Base-by-base conservation (phyloP, 768 basidiomycete species). In the Agrocybe praecox region DNA sequence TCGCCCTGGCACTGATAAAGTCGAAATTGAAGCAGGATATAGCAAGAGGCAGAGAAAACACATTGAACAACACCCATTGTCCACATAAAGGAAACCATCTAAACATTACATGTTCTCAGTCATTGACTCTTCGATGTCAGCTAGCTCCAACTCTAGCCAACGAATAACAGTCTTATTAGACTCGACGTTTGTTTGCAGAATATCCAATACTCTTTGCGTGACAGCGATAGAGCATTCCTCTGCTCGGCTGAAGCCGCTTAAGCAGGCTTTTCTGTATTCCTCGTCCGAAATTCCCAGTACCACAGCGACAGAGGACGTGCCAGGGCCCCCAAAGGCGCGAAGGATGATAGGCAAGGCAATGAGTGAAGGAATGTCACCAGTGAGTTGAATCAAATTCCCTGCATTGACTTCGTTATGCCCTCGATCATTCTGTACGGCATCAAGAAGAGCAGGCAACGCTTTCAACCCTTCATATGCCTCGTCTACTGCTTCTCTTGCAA, bases 401-500 rank as follows among this genome's bases (percentile, higher is more conserved):
- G 75, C 77, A 34, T 73, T 58, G 23, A 65, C 71, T 23, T 70
- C 66, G 32, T 68, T 44, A 51, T 52, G 57, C 47, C 55, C 56
- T 18, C 49, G 62, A 33, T 62, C 45, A 40, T 59, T 45, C 42
- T 69, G 65, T 26, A 80, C 74, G 15, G 76, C 76, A 56, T 88
- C 86, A 14, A 92, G 74, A 23, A 92, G 76, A 10, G 77, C 73
- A 15, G 75, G 74, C 17, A 93, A 70, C 19, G 84, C 80, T 61
- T 77, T 73, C 23, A 93, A 72, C 15, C 84, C 87, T 53, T 80
- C 82, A 62, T 88, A 85, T 1, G 89, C 92, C 64, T 92, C 91
- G 52, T 89, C 86, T 10, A 93, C 90, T 6, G 89, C 92, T 67
- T 94, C 91, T 40, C 80, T 78, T n/a, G 92, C 91, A 9, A 90